These are phyloP conservation scores for Fusarium buharicum DNA, from an alignment of 2,329 filamentous ascomycete species.

Conservation along the genomic window DNA sequence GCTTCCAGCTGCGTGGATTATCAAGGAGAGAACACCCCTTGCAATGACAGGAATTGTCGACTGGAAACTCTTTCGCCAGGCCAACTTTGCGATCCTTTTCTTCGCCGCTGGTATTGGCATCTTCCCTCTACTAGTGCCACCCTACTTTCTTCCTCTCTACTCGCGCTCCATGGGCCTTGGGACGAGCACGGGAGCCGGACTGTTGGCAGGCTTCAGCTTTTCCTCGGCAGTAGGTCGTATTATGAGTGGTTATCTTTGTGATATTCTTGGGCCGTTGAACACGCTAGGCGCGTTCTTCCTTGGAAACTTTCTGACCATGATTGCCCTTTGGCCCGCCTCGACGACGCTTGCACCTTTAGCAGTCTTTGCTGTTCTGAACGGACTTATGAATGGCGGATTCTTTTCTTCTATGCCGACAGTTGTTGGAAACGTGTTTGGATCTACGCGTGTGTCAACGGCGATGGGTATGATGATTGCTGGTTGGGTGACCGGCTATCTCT, in stretches of 20 bases:
- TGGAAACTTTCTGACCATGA: conserved; percentile 66
- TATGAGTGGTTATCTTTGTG: conserved; percentile 63
- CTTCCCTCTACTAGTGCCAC: conserved; percentile 69
- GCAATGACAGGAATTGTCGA: conserved; percentile 55
- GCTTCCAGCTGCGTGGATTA: conserved; percentile 64
- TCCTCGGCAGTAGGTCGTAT: conserved; percentile 68
- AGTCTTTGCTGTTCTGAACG: conserved; percentile 69
- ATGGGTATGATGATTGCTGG: conserved; percentile 71
- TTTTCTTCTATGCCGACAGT: conserved; percentile 73
- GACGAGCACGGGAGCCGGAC: conserved; percentile 62
- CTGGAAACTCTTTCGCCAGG: conserved; percentile 64
- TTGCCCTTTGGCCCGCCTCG: conserved; percentile 70
- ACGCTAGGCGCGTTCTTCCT: conserved; percentile 62
- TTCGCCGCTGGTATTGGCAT: conserved; percentile 64
- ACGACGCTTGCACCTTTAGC: conserved; percentile 63
- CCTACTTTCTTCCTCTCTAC: conserved; percentile 70
- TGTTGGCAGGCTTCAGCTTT: conserved; percentile 71
- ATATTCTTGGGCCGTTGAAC: conserved; percentile 66
- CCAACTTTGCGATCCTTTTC: conserved; percentile 64
- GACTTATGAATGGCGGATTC: conserved; percentile 69
- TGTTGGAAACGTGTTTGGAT: conserved; percentile 68
- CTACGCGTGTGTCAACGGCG: conserved; percentile 62
- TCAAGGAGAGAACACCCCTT: conserved; percentile 56
- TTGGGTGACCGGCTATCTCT: conserved; percentile 70
- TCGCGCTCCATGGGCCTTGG: conserved; percentile 64